phyloP scores from a whole-genome alignment of 2,329 filamentous ascomycete species.

The Ceratocystis smalleyi region DNA sequence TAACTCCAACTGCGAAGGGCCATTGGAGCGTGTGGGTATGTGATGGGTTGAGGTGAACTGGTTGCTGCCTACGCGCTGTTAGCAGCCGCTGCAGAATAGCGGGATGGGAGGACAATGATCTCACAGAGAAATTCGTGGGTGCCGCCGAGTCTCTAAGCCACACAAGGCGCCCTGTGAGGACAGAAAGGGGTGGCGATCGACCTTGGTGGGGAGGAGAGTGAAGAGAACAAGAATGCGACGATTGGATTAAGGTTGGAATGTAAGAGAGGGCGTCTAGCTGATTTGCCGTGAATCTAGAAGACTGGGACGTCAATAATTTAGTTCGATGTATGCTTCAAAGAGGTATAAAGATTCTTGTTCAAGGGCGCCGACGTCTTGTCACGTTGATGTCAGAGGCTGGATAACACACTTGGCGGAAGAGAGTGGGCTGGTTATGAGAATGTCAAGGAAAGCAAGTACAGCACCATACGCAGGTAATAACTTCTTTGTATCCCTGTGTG shows the following conservation, averaged over 20 bases:
- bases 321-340: not conserved
- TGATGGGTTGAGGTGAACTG: not conserved
- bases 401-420: not conserved
- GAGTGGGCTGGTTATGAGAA: not conserved
- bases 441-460: not conserved
- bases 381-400: not conserved
- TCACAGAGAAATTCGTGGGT: not conserved
- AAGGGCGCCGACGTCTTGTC: not conserved
- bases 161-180: not conserved
- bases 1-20: slow-evolving; percentile 1
- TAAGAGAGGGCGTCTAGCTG: not conserved
- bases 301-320: not conserved
- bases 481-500: not conserved
- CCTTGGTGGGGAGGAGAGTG: not conserved
- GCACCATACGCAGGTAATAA: not conserved
- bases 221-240: not conserved
- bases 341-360: not conserved
- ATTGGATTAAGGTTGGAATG: not conserved
- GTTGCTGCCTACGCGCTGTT: slow-evolving; percentile 3
- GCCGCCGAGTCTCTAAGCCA: not conserved
- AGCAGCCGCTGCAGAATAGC: not conserved
- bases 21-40: not conserved
- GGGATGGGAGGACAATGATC: not conserved
- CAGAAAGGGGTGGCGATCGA: not conserved
- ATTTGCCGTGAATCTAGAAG: not conserved